Conservation (phyloP, 2,329 filamentous ascomycete genomes). For the Periconia digitata region DNA sequence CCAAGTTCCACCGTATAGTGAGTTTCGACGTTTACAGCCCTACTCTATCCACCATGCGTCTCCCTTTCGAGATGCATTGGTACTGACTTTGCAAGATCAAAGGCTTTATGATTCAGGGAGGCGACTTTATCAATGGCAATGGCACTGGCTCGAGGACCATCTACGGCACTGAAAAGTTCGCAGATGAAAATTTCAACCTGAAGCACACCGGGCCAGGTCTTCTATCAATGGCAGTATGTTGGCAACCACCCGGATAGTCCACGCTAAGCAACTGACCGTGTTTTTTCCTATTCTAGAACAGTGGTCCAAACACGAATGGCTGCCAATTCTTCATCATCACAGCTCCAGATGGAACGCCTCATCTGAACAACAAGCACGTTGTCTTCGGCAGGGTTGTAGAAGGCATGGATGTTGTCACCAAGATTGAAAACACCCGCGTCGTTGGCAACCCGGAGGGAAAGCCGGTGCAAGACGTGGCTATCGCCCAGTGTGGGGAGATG, state of each 20-base stretch:
- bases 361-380: conserved; percentile 14
- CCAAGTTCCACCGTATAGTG: conserved; percentile 28
- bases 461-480: conserved; percentile 80
- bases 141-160: conserved; percentile 87
- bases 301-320: conserved; percentile 89
- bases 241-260: neutral
- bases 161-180: conserved; percentile 81
- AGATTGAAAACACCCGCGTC: conserved; percentile 85
- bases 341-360: conserved; percentile 64
- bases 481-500: conserved; percentile 93
- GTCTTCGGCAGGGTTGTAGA: conserved; percentile 75
- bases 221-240: conserved; percentile 84
- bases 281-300: conserved; percentile 62
- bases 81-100: conserved; percentile 65
- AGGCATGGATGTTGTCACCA: conserved; percentile 81
- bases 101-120: conserved; percentile 96
- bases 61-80: neutral
- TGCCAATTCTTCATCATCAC: conserved; percentile 98
- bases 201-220: conserved; percentile 80
- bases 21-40: conserved; percentile 1
- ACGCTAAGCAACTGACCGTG: neutral
- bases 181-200: conserved; percentile 84
- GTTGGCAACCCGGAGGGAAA: conserved; percentile 66
- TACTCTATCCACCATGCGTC: neutral
- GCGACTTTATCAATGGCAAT: conserved; percentile 92